Evolutionary conservation across 495 filamentous ascomycete genomes (phyloP).

Genomic region (Tuber borchii): DNA sequence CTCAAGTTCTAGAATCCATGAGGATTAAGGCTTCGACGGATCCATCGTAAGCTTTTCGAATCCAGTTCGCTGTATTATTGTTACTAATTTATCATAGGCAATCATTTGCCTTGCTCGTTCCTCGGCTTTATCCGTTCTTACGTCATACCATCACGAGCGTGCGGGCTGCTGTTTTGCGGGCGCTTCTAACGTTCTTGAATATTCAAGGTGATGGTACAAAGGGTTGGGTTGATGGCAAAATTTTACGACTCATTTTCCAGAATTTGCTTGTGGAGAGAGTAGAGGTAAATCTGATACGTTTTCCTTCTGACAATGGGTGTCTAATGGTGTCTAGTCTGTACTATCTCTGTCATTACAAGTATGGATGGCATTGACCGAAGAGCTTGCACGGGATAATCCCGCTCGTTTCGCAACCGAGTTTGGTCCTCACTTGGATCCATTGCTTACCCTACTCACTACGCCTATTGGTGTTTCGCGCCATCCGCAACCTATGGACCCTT

Average conservation of each 20-base stretch:
- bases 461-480: conserved; percentile 86
- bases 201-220: conserved; percentile 76
- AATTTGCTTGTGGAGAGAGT: conserved; percentile 92
- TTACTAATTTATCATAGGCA: conserved; percentile 49
- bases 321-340: conserved; percentile 44
- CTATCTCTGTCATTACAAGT: conserved; percentile 75
- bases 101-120: conserved; percentile 85
- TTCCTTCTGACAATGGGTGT: not conserved
- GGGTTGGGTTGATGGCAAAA: conserved; percentile 86
- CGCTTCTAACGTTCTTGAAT: conserved; percentile 83
- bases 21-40: conserved; percentile 77
- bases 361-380: conserved; percentile 70
- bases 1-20: conserved; percentile 88
- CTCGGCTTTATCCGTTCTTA: conserved; percentile 89
- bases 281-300: conserved; percentile 48
- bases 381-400: conserved; percentile 54
- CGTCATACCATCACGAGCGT: conserved; percentile 96
- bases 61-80: not conserved
- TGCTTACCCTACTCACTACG: conserved; percentile 73
- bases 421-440: conserved; percentile 61
- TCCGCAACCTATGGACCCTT: conserved; percentile 81
- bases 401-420: conserved; percentile 59
- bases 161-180: conserved; percentile 83
- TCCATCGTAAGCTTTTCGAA: conserved; percentile 40
- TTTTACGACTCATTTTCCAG: conserved; percentile 82